Conservation (phyloP, 257 asterid species). For the Nicotiana tabacum region DNA sequence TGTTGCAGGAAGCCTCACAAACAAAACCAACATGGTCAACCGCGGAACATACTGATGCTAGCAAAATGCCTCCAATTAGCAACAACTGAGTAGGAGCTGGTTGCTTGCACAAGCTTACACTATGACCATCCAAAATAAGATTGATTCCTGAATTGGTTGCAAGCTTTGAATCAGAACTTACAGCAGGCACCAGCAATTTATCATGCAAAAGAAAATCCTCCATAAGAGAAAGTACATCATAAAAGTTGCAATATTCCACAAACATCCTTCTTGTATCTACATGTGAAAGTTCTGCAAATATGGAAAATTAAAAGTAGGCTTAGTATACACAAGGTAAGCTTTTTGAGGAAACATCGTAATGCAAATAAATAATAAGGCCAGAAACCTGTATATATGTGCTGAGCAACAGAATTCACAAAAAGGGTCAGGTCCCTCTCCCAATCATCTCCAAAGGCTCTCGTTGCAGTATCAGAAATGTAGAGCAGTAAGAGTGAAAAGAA, state of each 20-base stretch:
- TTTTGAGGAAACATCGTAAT: not conserved
- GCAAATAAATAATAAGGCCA: constrained; percentile 4
- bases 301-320: constrained; percentile 9
- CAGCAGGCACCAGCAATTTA: constrained; percentile 39
- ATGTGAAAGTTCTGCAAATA: constrained; percentile 58
- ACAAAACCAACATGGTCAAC: constrained; percentile 59
- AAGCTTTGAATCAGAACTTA: constrained; percentile 27
- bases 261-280: constrained; percentile 39
- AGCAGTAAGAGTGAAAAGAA: constrained; percentile 58
- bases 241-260: constrained; percentile 45
- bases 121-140: constrained; percentile 34
- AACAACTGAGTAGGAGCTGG: constrained; percentile 50
- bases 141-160: constrained; percentile 28
- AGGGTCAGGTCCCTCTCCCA: constrained; percentile 28
- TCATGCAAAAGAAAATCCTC: constrained; percentile 65
- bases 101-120: constrained; percentile 32
- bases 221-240: constrained; percentile 47
- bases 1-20: constrained; percentile 73
- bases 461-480: constrained; percentile 41
- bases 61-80: constrained; percentile 54
- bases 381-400: constrained; percentile 48
- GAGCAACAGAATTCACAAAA: constrained; percentile 37
- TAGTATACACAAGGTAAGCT: not conserved
- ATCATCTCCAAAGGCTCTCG: constrained; percentile 19
- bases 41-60: constrained; percentile 72